These are phyloP conservation scores for Arthrobotrys entomopaga DNA, from an alignment of 2,329 filamentous ascomycete genomes.

Conservation along the genomic window DNA sequence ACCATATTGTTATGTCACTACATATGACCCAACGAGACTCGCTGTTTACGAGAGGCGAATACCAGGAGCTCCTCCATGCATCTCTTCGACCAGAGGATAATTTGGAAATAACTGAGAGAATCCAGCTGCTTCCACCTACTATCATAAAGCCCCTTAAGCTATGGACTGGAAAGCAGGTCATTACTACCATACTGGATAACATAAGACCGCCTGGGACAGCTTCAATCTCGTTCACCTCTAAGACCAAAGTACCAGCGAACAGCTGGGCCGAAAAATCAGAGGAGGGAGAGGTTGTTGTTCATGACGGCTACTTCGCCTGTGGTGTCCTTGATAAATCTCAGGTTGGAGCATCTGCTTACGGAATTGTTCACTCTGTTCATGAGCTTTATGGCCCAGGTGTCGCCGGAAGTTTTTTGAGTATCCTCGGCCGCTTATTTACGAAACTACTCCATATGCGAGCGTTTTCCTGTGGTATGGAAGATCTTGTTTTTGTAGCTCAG, in stretches of 20 bases:
- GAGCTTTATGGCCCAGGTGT: conserved; percentile 89
- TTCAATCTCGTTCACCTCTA: conserved; percentile 65
- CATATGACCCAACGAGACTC: conserved; percentile 90
- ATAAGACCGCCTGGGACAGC: conserved; percentile 81
- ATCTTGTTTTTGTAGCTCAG: conserved; percentile 82
- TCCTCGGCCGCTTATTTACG: conserved; percentile 87
- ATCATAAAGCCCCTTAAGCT: conserved; percentile 81
- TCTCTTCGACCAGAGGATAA: conserved; percentile 80
- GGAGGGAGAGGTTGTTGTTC: conserved; percentile 82
- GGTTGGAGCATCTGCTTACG: conserved; percentile 85
- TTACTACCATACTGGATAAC: conserved; percentile 92
- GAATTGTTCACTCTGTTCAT: conserved; percentile 89
- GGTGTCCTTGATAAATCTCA: conserved; percentile 97
- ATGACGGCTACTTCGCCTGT: conserved; percentile 84
- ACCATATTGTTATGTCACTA: conserved; percentile 95
- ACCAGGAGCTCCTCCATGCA: conserved; percentile 92
- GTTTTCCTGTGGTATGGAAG: conserved; percentile 97
- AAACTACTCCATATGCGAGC: conserved; percentile 91
- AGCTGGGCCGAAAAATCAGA: conserved; percentile 82
- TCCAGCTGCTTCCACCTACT: conserved; percentile 82
- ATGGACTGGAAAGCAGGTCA: conserved; percentile 97
- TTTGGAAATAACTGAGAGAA: conserved; percentile 68
- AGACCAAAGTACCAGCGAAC: conserved; percentile 79
- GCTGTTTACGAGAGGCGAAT: conserved; percentile 86
- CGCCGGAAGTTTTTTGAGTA: conserved; percentile 87